Conservation (phyloP, 257 asterid genomes). For the Lycium barbarum region DNA sequence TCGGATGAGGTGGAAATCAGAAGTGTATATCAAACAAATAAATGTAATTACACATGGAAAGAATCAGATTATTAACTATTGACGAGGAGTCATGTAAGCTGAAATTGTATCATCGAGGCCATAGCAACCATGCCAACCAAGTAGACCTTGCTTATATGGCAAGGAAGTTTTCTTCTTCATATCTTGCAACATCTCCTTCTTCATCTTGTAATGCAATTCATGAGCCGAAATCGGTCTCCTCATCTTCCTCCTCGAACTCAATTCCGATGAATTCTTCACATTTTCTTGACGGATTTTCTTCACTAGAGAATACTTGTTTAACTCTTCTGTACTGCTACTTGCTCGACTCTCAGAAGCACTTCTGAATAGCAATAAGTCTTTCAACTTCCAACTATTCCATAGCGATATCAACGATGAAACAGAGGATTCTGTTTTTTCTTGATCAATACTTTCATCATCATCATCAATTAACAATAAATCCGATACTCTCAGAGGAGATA, state of each 20-base stretch:
- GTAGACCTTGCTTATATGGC: conserved; percentile 67
- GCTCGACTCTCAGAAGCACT: conserved; percentile 92
- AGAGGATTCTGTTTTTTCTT: conserved; percentile 31
- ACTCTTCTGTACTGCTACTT: conserved; percentile 43
- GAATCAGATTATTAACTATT: too few species aligned
- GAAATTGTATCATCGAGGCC: conserved; percentile 60
- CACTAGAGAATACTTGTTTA: conserved; percentile 43
- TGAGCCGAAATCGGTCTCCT: too few species aligned
- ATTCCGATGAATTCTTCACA: conserved; percentile 59
- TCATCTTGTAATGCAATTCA: too few species aligned
- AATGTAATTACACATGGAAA: too few species aligned
- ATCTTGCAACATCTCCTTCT: too few species aligned
- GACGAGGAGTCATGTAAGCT: not conserved
- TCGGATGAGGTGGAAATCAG: too few species aligned
- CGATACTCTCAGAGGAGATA: too few species aligned
- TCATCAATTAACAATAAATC: conserved; percentile 29
- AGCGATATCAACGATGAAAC: conserved; percentile 47
- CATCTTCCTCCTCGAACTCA: conserved; percentile 62
- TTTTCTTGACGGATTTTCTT: conserved; percentile 37
- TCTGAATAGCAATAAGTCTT: conserved; percentile 77
- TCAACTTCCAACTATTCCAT: conserved; percentile 76
- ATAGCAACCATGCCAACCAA: conserved; percentile 84
- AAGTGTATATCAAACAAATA: too few species aligned
- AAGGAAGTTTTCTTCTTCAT: too few species aligned
- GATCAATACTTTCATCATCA: conserved; percentile 31